Conservation (phyloP, 2,329 filamentous ascomycete species). For the Gliomastix tumulicola region DNA sequence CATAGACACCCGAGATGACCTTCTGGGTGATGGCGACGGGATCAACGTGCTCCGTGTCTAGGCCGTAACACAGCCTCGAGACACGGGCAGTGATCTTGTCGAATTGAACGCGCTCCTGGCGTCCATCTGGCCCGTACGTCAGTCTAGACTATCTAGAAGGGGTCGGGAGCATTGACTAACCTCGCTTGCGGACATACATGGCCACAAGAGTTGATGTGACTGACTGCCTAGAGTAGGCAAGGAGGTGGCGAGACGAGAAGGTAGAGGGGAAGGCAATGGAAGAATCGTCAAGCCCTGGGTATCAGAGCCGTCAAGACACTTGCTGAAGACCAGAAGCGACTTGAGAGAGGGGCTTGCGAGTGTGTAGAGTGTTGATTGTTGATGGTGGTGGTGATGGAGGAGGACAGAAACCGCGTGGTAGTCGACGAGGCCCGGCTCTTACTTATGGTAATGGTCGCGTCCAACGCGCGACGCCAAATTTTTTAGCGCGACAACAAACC, state of each 20-base stretch:
- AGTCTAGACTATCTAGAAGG: neutral
- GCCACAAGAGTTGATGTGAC: slow-evolving; percentile 17
- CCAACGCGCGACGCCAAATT: slow-evolving; percentile 12
- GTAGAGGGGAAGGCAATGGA: slow-evolving; percentile 10
- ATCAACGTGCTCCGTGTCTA: slow-evolving; percentile 92
- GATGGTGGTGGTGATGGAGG: slow-evolving; percentile 8
- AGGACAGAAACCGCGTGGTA: slow-evolving; percentile 22
- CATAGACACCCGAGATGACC: slow-evolving; percentile 98
- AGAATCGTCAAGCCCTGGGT: too few relatives aligned
- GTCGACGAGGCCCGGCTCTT: slow-evolving; percentile 12
- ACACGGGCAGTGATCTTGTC: slow-evolving; percentile 99
- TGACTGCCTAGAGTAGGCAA: slow-evolving; percentile 6
- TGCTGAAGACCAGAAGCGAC: too few relatives aligned
- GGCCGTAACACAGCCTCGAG: slow-evolving; percentile 92
- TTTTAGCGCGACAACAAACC: slow-evolving; percentile 16
- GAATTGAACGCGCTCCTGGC: slow-evolving; percentile 99
- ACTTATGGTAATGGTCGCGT: slow-evolving; percentile 21
- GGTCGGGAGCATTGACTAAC: slow-evolving; percentile 32
- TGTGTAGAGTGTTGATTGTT: slow-evolving; percentile 1
- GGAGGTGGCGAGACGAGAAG: slow-evolving; percentile 12
- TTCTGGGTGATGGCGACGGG: slow-evolving; percentile 98
- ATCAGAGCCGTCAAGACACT: too few relatives aligned
- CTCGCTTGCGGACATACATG: slow-evolving; percentile 60
- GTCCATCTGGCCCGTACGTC: slow-evolving; percentile 67
- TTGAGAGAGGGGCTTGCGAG: too few relatives aligned